Base-by-base conservation (phyloP, 441 rosid species). In the Populus hybrid region DNA sequence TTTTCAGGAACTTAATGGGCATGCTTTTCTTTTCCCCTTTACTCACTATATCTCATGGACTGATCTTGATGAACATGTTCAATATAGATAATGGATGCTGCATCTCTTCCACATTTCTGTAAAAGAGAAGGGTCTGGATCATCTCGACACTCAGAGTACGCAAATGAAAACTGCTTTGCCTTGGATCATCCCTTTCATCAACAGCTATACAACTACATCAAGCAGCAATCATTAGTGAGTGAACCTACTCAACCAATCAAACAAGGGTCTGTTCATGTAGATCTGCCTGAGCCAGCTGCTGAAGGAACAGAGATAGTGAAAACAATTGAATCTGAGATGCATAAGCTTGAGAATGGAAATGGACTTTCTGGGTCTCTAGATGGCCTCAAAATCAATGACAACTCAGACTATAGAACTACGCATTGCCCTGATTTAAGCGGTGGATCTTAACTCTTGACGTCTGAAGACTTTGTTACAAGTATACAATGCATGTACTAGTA, bases 71-170 rank as follows among this genome's bases (percentile, higher is more conserved):
- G 23, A 20, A 57, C 77, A 46, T 64, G 70, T 64, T 82, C 82
- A 61, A 53, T 87, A 80, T 85, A 93, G 98, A 90, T 88, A 73
- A 94, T 92, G 97, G 97, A 94, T 81, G 79, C 81, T 72, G 80
- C 84, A 69, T 90, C 98, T 21, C 93, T 94, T 75, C 99, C 98
- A 30, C 99, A 94, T 86, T 94, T 94, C 88, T 93, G 98, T 84
- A 91, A 80, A 84, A 85, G 88, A 68, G 98, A 88, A 88, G 90
- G 94, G 75, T 91, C 99, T 2, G 98, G 97, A 73, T 92, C 98
- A 65, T 90, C 97, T 82, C 81, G 85, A 63, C 82, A 86, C 83
- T 78, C 85, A 4, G 86, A 76, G 67, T 35, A 77, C 20, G 79
- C 76, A 63, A 68, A 77, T 11, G 82, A 42, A 42, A 89, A 81